Percentiles rank a stretch among this genome's conserved stretches.
phyloP scores from a whole-genome alignment of 129 eudicot genomes.

The Artemisia argyi region DNA sequence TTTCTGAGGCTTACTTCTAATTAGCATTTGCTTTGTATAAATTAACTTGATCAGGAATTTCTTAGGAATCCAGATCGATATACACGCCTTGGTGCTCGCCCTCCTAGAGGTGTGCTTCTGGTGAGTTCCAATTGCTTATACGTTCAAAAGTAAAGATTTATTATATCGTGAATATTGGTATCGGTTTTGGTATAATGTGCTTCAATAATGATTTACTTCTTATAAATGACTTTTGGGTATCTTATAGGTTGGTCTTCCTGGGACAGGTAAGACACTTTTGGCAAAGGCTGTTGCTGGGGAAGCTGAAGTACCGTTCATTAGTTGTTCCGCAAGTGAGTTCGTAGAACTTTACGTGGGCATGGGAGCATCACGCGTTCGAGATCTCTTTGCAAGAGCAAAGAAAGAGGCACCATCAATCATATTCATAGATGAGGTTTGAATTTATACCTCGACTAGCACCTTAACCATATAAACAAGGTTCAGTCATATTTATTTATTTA shows the following conservation, averaged over 20 bases:
- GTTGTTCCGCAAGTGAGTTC: slow-evolving; percentile 99
- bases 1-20: slow-evolving; percentile 16
- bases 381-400: slow-evolving; percentile 97
- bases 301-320: slow-evolving; percentile 98
- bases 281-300: slow-evolving; percentile 99
- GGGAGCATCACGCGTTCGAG: slow-evolving; percentile 99
- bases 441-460: not conserved
- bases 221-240: slow-evolving; percentile 33
- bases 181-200: not conserved
- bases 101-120: slow-evolving; percentile 98
- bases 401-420: slow-evolving; percentile 98
- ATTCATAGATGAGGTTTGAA: slow-evolving; percentile 90
- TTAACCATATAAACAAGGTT: not conserved
- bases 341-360: slow-evolving; percentile 98
- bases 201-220: slow-evolving; percentile 6
- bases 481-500: not conserved
- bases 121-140: slow-evolving; percentile 46
- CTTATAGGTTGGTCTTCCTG: slow-evolving; percentile 98
- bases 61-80: slow-evolving; percentile 93
- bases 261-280: slow-evolving; percentile 97
- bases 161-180: not conserved
- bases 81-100: slow-evolving; percentile 92
- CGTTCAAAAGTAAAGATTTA: not conserved
- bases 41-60: slow-evolving; percentile 63
- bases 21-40: slow-evolving; percentile 1